Base-by-base conservation (phyloP, 345 rosid species). In the Salix exigua region DNA sequence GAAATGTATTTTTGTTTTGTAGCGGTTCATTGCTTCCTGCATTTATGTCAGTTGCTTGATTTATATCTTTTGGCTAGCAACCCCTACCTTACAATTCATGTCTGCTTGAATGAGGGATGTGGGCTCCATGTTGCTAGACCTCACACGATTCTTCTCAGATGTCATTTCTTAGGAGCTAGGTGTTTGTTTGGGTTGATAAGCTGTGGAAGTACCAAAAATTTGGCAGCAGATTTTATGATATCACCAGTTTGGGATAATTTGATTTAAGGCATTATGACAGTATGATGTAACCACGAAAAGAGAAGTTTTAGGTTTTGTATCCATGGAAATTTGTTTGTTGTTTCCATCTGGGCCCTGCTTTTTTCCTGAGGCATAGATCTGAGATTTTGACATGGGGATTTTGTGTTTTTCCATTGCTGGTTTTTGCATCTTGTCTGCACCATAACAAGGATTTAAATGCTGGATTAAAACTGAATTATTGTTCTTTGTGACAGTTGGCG, bases 401-500 rank as follows among this genome's bases (percentile, higher is more conserved):
- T 11, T n/a, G 33, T 16, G 1, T 28, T 71, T 55, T 48, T 48
- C 53, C 21, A 48, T 48, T 48, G 53, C 53, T 48, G 53, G 21
- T 48, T 7, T 48, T 17, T 48, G 19, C 21, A 48, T 4, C 19
- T 48, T 48, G 51, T 48, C n/a, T 50, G 55, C 53, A n/a, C 28
- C 26, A 70, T 48, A 37, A 23, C 12, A n/a, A 25, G 3, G 33
- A 28, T 11, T 9, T 9, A 16, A 9, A 58, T 50, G 12, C 19
- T 48, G 53, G 7, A 48, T 48, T 48, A 48, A 50, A 2, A 35
- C 26, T 53, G 40, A 7, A 1, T 16, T 68, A 37, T 53, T 67
- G 35, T 33, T 53, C 7, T 10, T 55, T 67, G 38, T 37, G 44
- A 38, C 67, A 75, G 78, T 75, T 68, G 78, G 79, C 0, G 79